Evolutionary conservation across 108 stramenopile genomes (phyloP).

Genomic region (Skeletonema tropicum): DNA sequence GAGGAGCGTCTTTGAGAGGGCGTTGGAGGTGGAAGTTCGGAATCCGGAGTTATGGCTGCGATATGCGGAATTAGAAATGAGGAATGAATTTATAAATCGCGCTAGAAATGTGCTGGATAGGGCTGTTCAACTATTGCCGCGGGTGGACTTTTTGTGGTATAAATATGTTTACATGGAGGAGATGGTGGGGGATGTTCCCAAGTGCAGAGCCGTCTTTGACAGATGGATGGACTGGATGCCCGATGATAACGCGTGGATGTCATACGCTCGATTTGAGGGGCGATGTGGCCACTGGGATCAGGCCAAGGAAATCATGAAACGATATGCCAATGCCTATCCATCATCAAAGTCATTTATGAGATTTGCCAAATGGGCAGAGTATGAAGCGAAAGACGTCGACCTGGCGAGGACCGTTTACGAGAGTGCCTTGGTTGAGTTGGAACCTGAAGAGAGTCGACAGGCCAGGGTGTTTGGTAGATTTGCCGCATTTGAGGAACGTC

Average conservation of each 20-base stretch:
- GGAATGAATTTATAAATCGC: constrained; percentile 97
- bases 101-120: constrained; percentile 98
- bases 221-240: constrained; percentile 99
- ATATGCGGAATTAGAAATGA: constrained; percentile 99
- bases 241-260: constrained; percentile 95
- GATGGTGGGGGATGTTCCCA: constrained; percentile 93
- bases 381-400: constrained; percentile 86
- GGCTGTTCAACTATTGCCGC: constrained; percentile 92
- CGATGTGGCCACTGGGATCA: constrained; percentile 70
- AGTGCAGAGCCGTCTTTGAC: constrained; percentile 95
- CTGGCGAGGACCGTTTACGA: constrained; percentile 95
- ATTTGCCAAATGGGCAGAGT: constrained; percentile 99
- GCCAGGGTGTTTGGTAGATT: constrained; percentile 84
- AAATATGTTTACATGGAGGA: constrained; percentile 99
- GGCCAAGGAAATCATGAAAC: constrained; percentile 80
- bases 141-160: constrained; percentile 98
- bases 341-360: constrained; percentile 86
- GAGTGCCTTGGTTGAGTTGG: constrained; percentile 91
- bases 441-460: constrained; percentile 85
- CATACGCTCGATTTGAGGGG: constrained; percentile 96
- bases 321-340: constrained; percentile 95
- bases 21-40: constrained; percentile 94
- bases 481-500: constrained; percentile 92
- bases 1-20: constrained; percentile 95
- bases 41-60: constrained; percentile 92